Evolutionary conservation across 352 stramenopile species (phyloP), one percentile per base, ranked within the genome.

Genomic region (Phytophthora multivora): DNA sequence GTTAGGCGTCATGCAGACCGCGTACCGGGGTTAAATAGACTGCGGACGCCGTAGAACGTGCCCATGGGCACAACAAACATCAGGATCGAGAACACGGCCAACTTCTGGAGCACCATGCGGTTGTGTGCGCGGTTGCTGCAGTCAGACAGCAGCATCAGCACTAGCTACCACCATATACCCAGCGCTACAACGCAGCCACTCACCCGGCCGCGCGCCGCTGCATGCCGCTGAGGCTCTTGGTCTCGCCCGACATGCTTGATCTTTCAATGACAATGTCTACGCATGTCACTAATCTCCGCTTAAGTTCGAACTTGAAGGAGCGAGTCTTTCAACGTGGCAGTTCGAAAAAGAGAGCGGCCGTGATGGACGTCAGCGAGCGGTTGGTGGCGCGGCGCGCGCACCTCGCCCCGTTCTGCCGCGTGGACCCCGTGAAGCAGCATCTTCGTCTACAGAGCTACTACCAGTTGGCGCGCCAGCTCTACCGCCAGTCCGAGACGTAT

Each of bases 401-500:
- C 43, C 75, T 94, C 47, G 71, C 82, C 57, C 76, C 66, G 31
- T 82, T 84, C 58, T 90, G 81, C 56, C 28, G 62, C 33, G 73
- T 94, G 57, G 80, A 90, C 4, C 52, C 83, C 43, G 78, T 94
- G 39, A 81, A 83, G 55, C 81, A 88, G 57, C 72, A 88, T 47
- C 55, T 91, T 25, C 75, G 73, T 1, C 63, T 94, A 16, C 59
- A 79, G 51, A 83, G 74, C 46, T 91, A 90, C 67, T 91, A 83
- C 75, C 81, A 86, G 40, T 52, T 90, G 36, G 86, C 86, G 28
- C 74, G 83, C 21, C 80, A 91, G 64, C 77, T 94, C 45, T 91
- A 90, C 57, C 72, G 77, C 38, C 86, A 94, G 63, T 85, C 76
- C 30, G 80, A 92, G 66, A 69, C 73, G 48, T 94, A 92, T 65